Evolutionary conservation across 2,329 filamentous ascomycete species (phyloP).

Genomic region (Claviceps paspali): DNA sequence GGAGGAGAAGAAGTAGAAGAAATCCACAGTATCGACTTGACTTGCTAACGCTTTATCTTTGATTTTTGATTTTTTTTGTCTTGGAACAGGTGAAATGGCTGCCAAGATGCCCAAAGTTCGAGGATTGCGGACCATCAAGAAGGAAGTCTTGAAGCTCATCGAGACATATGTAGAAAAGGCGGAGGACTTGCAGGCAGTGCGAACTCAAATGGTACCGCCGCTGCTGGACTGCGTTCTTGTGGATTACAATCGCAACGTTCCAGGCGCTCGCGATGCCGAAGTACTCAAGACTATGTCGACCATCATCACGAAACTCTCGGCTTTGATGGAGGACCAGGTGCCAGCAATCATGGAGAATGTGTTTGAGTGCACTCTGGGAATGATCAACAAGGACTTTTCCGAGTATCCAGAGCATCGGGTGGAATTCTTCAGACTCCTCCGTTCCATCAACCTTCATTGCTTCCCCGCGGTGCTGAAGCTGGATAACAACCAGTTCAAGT

Average conservation of each 20-base stretch:
- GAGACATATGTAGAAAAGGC: constrained; percentile 98
- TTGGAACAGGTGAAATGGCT: constrained; percentile 59
- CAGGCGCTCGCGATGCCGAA: constrained; percentile 88
- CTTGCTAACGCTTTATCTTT: too few relatives aligned
- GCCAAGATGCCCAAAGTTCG: constrained; percentile 96
- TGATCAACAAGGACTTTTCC: constrained; percentile 99
- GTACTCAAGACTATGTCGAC: constrained; percentile 96
- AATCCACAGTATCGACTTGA: too few relatives aligned
- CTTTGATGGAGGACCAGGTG: constrained; percentile 95
- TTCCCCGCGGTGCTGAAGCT: constrained; percentile 90
- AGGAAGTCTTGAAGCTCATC: constrained; percentile 96
- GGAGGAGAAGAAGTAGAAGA: too few relatives aligned
- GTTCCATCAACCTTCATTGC: constrained; percentile 93
- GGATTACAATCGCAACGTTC: constrained; percentile 94
- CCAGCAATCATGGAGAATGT: constrained; percentile 96
- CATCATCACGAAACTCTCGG: constrained; percentile 90
- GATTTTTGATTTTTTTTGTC: not conserved
- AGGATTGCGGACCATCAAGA: constrained; percentile 93
- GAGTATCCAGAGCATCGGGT: constrained; percentile 97
- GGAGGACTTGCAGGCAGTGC: constrained; percentile 86
- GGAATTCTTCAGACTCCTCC: constrained; percentile 96
- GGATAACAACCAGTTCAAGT: constrained; percentile 95
- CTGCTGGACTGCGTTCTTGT: constrained; percentile 84
- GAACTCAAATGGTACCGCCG: constrained; percentile 87
- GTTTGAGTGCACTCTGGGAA: constrained; percentile 94